Percentiles rank a stretch among this genome's conserved stretches.
Evolutionary conservation across 306 rosid genomes (phyloP).

Genomic region (Styphnolobium japonicum): DNA sequence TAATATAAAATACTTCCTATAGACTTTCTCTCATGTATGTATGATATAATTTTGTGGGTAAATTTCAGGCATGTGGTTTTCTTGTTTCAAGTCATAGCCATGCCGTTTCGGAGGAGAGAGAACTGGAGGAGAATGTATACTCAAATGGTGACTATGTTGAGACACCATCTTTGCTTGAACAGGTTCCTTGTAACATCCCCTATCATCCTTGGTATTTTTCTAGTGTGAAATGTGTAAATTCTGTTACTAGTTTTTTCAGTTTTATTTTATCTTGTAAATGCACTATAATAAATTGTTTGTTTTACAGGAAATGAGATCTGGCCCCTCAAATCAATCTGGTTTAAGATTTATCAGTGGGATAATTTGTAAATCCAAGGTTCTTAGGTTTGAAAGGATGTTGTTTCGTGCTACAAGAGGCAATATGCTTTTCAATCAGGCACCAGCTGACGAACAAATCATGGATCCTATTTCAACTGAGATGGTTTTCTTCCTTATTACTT

Average conservation of each 20-base stretch:
- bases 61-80: constrained; percentile 69
- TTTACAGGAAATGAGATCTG: constrained; percentile 61
- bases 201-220: not conserved
- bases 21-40: constrained; percentile 1
- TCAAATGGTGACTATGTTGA: constrained; percentile 61
- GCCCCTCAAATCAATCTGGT: constrained; percentile 69
- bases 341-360: constrained; percentile 84
- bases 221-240: not conserved
- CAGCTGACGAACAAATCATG: constrained; percentile 66
- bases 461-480: constrained; percentile 78
- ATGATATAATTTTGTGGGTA: constrained; percentile 18
- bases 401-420: constrained; percentile 96
- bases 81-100: constrained; percentile 61
- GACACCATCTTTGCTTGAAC: constrained; percentile 66
- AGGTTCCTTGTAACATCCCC: constrained; percentile 42
- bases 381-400: constrained; percentile 82
- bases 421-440: constrained; percentile 85
- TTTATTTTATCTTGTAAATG: not conserved
- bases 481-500: constrained; percentile 47
- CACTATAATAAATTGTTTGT: not conserved
- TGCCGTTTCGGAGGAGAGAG: constrained; percentile 62
- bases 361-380: constrained; percentile 69
- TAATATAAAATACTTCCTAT: not conserved
- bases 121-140: constrained; percentile 66
- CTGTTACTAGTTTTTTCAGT: constrained; percentile 1